phyloP scores from a whole-genome alignment of 192 early-diverging fungal species.

The Podila minutissima region DNA sequence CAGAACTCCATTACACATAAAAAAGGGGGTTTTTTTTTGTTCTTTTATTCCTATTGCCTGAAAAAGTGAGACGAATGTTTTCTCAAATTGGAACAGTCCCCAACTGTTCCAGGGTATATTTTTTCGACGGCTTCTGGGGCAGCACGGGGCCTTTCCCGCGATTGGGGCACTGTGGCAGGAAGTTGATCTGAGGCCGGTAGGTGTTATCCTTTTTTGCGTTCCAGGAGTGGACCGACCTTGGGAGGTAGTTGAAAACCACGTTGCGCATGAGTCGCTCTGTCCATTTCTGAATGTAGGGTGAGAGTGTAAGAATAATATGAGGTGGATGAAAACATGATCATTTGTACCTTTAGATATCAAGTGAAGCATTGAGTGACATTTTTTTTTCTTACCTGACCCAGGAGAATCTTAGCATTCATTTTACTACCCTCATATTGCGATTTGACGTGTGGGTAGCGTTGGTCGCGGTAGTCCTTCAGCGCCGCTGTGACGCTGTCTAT shows the following conservation, averaged over 20 bases:
- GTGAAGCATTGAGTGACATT: too few species aligned
- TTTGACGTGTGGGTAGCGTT: constrained; percentile 7
- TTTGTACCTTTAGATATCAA: too few species aligned
- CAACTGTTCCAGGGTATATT: constrained; percentile 1
- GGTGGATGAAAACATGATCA: not conserved
- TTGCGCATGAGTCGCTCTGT: not conserved
- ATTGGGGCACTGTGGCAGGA: not conserved
- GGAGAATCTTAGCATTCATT: not conserved
- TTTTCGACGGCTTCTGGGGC: constrained; percentile 5
- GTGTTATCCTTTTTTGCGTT: not conserved
- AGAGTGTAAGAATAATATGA: not conserved
- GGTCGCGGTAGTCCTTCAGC: not conserved
- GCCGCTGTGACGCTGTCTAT: not conserved
- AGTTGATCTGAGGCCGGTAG: constrained; percentile 6
- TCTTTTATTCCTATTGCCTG: too few species aligned
- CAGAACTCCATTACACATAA: too few species aligned
- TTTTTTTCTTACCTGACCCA: not conserved
- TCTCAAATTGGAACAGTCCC: too few species aligned
- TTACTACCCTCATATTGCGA: not conserved
- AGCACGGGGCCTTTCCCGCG: not conserved
- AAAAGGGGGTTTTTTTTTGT: too few species aligned
- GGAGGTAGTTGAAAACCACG: constrained; percentile 12
- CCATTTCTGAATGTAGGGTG: not conserved
- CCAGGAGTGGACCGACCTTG: not conserved
- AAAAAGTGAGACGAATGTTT: not conserved